A percentile compares a stretch with the other conserved stretches of the same genome.
Evolutionary conservation across 306 rosid genomes (phyloP).

Genomic region (Cucurbita maxima): DNA sequence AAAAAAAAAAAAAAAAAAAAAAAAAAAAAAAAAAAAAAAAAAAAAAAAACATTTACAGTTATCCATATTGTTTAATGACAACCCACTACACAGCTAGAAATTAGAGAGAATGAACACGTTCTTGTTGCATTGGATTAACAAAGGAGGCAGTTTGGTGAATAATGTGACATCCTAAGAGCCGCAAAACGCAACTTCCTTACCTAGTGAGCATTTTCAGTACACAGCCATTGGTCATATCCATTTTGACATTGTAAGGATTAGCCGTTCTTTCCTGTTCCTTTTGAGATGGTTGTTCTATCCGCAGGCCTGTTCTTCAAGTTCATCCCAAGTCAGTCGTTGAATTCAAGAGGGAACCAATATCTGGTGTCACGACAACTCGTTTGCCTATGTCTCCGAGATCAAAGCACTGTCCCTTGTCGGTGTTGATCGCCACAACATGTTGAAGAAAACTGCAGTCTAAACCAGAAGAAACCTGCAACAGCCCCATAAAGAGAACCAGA

Average conservation of each 20-base stretch:
- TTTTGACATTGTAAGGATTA: background rate
- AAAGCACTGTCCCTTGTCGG: conserved; percentile 22
- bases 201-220: background rate
- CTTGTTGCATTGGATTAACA: background rate
- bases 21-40: background rate
- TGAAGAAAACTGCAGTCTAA: conserved; percentile 27
- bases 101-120: background rate
- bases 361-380: conserved; percentile 36
- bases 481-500: background rate
- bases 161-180: background rate
- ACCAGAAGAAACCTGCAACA: conserved; percentile 66
- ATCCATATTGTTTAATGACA: background rate
- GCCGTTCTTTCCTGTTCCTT: background rate
- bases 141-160: background rate
- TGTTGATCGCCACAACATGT: conserved; percentile 51
- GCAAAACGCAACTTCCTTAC: background rate
- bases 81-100: background rate
- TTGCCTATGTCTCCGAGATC: conserved; percentile 40
- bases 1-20: background rate
- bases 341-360: conserved; percentile 27
- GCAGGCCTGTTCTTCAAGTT: background rate
- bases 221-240: background rate
- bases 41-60: background rate
- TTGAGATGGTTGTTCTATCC: background rate
- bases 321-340: conserved; percentile 13